Evolutionary conservation across 495 filamentous ascomycete genomes (phyloP), one percentile per base, ranked within the genome.

Genomic region (Elaphomyces granulatus): DNA sequence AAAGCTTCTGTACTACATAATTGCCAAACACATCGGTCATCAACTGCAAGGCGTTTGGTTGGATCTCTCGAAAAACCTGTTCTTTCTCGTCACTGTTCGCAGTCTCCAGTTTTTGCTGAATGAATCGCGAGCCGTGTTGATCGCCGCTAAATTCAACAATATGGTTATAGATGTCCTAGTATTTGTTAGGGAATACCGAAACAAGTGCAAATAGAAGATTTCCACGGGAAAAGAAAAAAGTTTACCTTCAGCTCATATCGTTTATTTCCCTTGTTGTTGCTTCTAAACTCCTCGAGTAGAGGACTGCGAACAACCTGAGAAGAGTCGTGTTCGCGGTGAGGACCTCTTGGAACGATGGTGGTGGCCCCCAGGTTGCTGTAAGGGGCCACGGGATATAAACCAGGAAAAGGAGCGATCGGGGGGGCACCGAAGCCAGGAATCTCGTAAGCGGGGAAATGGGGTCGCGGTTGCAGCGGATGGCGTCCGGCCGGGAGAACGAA

Each of bases 1-100:
- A 96, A 45, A 96, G 77, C 55, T 95, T 96, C 51, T 98, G 90
- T 16, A 96, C 90, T 26, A 98, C 90, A 52, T 96, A 98, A 58
- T 98, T 98, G 14, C 90, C 90, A 53, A 94, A 96, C 10, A 95
- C 80, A 53, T 96, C 92, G 8, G 80, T 88, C 86, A 94, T 95
- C 32, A 96, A 63, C 53, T 87, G 86, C 28, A 94, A 49, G 7
- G 78, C 73, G 49, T 96, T 88, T 0, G 78, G 72, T 46, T 77
- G 68, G 28, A 98, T 82, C 53, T 96, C 92, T 0, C 67, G 67
- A 63, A 94, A 98, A 2, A 96, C 78, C 34, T 80, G 78, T n/a
- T 93, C 84, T 54, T 94, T 95, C 53, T 98, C 90, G 41, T 98
- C 90, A 45, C 86, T 92, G 52, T 94, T 95, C 34, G 92, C 92